phyloP scores from a whole-genome alignment of 2,329 filamentous ascomycete genomes.

The Phialophora chinensis region DNA sequence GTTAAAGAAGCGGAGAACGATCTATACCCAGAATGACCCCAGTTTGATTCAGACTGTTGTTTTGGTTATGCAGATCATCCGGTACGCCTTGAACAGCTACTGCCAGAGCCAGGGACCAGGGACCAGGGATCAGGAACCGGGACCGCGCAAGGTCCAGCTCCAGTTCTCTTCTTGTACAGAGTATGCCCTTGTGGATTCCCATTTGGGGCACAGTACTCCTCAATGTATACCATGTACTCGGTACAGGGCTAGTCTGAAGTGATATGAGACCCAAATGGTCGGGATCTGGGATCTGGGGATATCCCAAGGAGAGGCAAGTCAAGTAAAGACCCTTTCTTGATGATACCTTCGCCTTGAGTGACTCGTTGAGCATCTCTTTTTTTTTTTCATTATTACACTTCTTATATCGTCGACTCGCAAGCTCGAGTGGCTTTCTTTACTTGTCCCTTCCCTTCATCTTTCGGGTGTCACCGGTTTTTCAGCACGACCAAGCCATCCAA shows the following conservation, averaged over 20 bases:
- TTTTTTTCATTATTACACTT: conserved; percentile 13
- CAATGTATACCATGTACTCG: conserved; percentile 14
- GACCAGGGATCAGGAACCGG: conserved; percentile 17
- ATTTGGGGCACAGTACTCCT: conserved; percentile 16
- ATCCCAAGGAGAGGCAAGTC: conserved; percentile 17
- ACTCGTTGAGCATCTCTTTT: conserved; percentile 13
- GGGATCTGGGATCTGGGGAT: conserved; percentile 16
- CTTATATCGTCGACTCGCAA: conserved; percentile 19
- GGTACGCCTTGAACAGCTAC: conserved; percentile 15
- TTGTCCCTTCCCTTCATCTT: conserved; percentile 7
- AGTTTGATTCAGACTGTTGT: conserved; percentile 17
- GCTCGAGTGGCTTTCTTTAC: conserved; percentile 19
- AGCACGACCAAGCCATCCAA: conserved; percentile 17
- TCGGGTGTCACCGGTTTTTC: conserved; percentile 7
- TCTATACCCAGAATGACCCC: conserved; percentile 16
- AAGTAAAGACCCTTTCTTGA: conserved; percentile 13
- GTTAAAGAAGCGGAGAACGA: conserved; percentile 18
- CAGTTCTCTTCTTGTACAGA: conserved; percentile 17
- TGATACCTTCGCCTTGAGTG: conserved; percentile 14
- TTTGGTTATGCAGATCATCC: conserved; percentile 19
- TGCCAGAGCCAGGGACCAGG: conserved; percentile 8
- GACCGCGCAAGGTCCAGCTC: conserved; percentile 19
- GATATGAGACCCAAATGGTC: conserved; percentile 16
- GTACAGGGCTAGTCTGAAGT: conserved; percentile 19
- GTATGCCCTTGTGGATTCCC: conserved; percentile 16